phyloP scores from a whole-genome alignment of 768 basidiomycete species.

The Aureoboletus auriporus region DNA sequence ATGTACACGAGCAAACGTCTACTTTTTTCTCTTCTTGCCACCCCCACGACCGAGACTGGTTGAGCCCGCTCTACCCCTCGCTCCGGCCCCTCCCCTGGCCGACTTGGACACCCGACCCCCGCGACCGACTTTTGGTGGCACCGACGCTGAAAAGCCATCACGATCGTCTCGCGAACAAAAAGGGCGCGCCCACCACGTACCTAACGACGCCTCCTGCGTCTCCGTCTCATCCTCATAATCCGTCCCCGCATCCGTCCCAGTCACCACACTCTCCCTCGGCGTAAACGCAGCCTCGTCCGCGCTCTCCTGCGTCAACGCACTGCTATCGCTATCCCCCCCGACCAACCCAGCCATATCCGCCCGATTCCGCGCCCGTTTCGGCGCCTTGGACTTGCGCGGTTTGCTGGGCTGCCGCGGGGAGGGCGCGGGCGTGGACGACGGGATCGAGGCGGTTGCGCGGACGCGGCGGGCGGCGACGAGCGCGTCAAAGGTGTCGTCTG shows the following conservation, averaged over 20 bases:
- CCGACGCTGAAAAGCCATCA: constrained; percentile 18
- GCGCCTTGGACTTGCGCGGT: constrained; percentile 41
- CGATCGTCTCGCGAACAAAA: not conserved
- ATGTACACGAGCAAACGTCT: constrained; percentile 4
- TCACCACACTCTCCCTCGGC: constrained; percentile 62
- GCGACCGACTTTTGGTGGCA: constrained; percentile 19
- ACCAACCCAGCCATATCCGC: constrained; percentile 70
- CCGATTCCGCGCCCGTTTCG: constrained; percentile 41
- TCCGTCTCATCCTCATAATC: constrained; percentile 74
- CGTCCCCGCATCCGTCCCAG: constrained; percentile 68
- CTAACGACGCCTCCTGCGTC: constrained; percentile 54
- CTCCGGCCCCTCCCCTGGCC: constrained; percentile 21
- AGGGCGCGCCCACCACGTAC: constrained; percentile 34
- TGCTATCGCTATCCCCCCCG: constrained; percentile 80
- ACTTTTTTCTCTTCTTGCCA: constrained; percentile 32
- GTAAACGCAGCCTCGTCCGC: constrained; percentile 66
- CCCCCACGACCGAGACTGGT: constrained; percentile 21
- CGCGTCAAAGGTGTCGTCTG: constrained; percentile 55
- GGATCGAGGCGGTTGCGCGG: constrained; percentile 54
- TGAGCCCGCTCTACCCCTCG: constrained; percentile 26
- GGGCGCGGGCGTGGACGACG: constrained; percentile 54
- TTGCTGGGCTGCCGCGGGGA: constrained; percentile 39
- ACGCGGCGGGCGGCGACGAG: constrained; percentile 61
- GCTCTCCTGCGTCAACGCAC: constrained; percentile 78
- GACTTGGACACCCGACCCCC: constrained; percentile 26